Percentiles rank a stretch among this genome's conserved stretches.
Conservation (phyloP, 176 grass and related monocot species). For the Bonia amplexicaulis region DNA sequence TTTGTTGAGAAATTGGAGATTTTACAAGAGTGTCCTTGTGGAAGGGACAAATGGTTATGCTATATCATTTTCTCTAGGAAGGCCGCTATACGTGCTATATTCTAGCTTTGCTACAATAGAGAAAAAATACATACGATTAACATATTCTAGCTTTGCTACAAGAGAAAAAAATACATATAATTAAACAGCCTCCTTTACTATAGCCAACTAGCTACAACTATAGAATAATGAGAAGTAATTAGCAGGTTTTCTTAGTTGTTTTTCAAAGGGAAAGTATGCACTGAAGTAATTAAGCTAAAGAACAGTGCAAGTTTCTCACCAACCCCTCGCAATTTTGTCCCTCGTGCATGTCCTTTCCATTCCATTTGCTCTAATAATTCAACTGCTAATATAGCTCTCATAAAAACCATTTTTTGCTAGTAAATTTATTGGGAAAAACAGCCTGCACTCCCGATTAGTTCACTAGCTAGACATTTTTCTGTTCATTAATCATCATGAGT, state of each 20-base stretch:
- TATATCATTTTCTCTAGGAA: too few relatives aligned
- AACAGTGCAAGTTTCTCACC: conserved; percentile 1
- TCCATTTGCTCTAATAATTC: not conserved
- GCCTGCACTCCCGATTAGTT: too few relatives aligned
- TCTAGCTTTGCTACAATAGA: not conserved
- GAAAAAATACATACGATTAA: not conserved
- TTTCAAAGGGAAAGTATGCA: not conserved
- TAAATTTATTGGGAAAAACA: too few relatives aligned
- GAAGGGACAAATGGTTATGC: too few relatives aligned
- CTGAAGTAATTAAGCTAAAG: not conserved
- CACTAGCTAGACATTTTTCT: too few relatives aligned
- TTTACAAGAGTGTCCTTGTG: not conserved
- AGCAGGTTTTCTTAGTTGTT: not conserved
- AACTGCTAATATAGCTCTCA: not conserved
- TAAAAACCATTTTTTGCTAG: too few relatives aligned
- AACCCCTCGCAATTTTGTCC: too few relatives aligned
- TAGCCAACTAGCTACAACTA: not conserved
- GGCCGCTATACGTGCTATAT: too few relatives aligned
- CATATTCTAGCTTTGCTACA: not conserved
- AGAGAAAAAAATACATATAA: not conserved
- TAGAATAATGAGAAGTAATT: not conserved
- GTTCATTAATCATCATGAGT: too few relatives aligned
- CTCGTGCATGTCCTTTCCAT: not conserved
- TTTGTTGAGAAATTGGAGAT: not conserved
- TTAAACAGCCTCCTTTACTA: too few relatives aligned